Base-by-base conservation (phyloP, 2,329 filamentous ascomycete species). In the Colletotrichum spinosum region DNA sequence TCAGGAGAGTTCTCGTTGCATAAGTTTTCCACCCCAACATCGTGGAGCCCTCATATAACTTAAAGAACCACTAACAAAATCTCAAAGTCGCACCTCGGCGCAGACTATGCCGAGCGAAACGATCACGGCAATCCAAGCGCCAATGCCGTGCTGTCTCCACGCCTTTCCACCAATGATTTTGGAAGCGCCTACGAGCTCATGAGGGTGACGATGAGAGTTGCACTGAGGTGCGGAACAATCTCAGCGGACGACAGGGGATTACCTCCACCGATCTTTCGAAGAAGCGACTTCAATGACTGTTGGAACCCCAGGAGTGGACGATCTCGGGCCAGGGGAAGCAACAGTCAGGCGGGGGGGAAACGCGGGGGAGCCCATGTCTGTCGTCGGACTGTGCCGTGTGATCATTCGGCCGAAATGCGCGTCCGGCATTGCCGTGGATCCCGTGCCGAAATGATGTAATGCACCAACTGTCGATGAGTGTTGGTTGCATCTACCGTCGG, bases 91-190 rank as follows among this genome's bases (percentile, higher is more conserved):
- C 48, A 66, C 53, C 63, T 66, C 63, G 63, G 63, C 52, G 37
- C 33, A 25, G 52, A 63, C 58, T 66, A 56, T 37, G 37, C 63
- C 63, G 63, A 66, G 45, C 44, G 41, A 49, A 48, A 58, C 63
- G 63, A 57, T 57, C 42, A 57, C 58, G 52, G 15, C 52, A 49
- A 38, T 13, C 33, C 8, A 10, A 12, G 52, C 10, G 9, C 41
- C 48, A 44, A 57, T 53, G 41, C 52, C 53, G 63, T 50, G 52
- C 56, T 49, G 46, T 17, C 42, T 37, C 58, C 58, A 57, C 37
- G 41, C 33, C 59, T 52, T 49, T 66, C 52, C 63, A 66, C 63
- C 63, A 66, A 66, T 66, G 37, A 13, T 2, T 65, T 34, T 35
- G 6, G 4, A 8, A 12, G 9, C 12, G n/a, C 10, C 50, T 9